phyloP scores from a whole-genome alignment of 208 protist species.

The Zelonia costaricensis region DNA sequence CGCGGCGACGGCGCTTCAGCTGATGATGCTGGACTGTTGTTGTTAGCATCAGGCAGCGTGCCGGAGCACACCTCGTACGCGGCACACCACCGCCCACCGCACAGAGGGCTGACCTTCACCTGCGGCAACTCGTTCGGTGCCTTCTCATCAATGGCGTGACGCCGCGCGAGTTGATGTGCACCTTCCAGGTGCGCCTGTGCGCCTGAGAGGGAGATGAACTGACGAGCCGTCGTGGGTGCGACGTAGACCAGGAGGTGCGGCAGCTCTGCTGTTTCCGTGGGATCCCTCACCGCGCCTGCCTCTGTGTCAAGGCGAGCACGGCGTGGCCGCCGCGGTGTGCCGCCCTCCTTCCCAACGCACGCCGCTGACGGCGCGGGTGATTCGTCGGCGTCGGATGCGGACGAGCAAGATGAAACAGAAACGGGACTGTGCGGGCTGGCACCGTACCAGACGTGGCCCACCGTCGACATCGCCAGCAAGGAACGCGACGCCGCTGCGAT shows the following conservation, averaged over 20 bases:
- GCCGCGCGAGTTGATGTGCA: not conserved
- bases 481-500: too few species aligned
- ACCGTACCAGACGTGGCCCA: not conserved
- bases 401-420: conserved; percentile 15
- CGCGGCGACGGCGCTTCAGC: not conserved
- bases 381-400: not conserved
- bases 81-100: conserved; percentile 18
- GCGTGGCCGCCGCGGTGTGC: not conserved
- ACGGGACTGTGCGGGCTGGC: conserved; percentile 18
- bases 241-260: conserved; percentile 11
- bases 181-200: conserved; percentile 3
- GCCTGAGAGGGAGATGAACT: conserved; percentile 18
- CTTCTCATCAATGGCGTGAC: not conserved
- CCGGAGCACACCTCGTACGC: conserved; percentile 13
- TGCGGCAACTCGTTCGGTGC: not conserved
- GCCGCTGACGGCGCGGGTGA: not conserved
- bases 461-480: conserved; percentile 1
- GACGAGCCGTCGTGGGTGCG: conserved; percentile 7
- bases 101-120: not conserved
- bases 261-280: not conserved
- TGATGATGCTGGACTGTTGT: not conserved
- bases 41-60: not conserved
- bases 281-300: not conserved
- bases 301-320: not conserved
- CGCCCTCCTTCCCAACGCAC: not conserved